phyloP scores from a whole-genome alignment of 495 filamentous ascomycete genomes.

The Aspergillus ostianus region DNA sequence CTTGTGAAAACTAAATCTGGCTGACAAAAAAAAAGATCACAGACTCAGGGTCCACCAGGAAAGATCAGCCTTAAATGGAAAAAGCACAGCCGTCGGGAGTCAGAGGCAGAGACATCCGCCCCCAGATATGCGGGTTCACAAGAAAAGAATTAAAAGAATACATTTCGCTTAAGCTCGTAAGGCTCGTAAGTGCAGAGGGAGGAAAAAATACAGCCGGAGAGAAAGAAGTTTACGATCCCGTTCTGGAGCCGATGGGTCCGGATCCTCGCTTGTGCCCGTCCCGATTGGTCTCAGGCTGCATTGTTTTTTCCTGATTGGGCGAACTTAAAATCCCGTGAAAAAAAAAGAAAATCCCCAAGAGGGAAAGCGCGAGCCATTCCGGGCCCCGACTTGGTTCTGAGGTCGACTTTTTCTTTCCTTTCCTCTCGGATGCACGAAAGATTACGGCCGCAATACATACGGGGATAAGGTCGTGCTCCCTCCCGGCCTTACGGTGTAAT shows the following conservation, averaged over 20 bases:
- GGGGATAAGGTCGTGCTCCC: background rate
- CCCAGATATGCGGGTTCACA: background rate
- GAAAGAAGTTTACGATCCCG: background rate
- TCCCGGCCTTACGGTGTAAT: slow-evolving; percentile 2
- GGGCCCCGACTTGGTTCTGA: background rate
- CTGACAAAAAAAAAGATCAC: no score
- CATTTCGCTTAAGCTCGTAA: background rate
- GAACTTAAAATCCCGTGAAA: background rate
- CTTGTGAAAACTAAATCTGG: no score
- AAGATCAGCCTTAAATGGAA: background rate
- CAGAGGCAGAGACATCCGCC: background rate
- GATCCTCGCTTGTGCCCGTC: background rate
- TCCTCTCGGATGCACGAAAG: background rate
- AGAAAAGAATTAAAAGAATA: no score
- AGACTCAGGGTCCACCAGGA: background rate
- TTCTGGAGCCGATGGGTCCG: slow-evolving; percentile 1
- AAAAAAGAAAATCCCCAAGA: background rate
- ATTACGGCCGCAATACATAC: background rate
- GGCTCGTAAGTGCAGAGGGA: background rate
- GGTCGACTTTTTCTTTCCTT: background rate
- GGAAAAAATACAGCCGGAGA: background rate
- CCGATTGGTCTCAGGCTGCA: background rate
- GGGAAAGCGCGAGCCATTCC: background rate
- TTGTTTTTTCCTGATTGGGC: background rate
- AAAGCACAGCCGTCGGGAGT: background rate